Percentiles rank a stretch among this genome's conserved stretches.
These are phyloP conservation scores for Fusarium fracticaudum DNA, from an alignment of 2,329 filamentous ascomycete species.

Conservation along the genomic window DNA sequence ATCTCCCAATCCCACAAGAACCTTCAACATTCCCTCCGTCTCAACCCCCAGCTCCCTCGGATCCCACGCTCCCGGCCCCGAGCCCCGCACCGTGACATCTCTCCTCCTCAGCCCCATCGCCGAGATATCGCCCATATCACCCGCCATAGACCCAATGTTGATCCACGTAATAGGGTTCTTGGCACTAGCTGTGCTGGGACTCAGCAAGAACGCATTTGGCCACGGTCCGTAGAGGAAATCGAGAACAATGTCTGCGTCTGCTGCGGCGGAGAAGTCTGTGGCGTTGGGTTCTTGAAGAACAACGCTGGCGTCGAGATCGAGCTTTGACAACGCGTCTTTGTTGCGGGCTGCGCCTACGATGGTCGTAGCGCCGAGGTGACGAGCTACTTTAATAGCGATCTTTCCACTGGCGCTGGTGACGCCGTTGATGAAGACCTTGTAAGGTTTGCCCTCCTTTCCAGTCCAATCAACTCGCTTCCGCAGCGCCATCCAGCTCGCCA, in stretches of 20 bases:
- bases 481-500: conserved; percentile 68
- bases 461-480: conserved; percentile 50
- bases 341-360: conserved; percentile 64
- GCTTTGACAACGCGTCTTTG: conserved; percentile 50
- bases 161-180: conserved; percentile 61
- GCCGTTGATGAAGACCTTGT: conserved; percentile 58
- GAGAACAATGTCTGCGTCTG: conserved; percentile 62
- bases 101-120: conserved; percentile 57
- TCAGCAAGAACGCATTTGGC: conserved; percentile 52
- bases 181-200: conserved; percentile 48
- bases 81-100: conserved; percentile 58
- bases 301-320: conserved; percentile 58
- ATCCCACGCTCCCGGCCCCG: conserved; percentile 57
- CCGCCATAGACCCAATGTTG: conserved; percentile 59
- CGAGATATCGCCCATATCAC: conserved; percentile 52
- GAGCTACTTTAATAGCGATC: conserved; percentile 59
- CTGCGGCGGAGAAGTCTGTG: conserved; percentile 57
- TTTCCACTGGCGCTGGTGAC: conserved; percentile 63
- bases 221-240: conserved; percentile 66
- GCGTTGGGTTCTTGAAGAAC: conserved; percentile 52
- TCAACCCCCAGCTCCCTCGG: conserved; percentile 41
- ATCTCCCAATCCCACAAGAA: conserved; percentile 35
- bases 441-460: conserved; percentile 53
- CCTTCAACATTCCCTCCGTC: conserved; percentile 39
- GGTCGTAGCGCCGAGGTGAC: conserved; percentile 57